Evolutionary conservation across 176 grass and related monocot species (phyloP), one percentile per base, ranked within the genome.

Genomic region (Phyllostachys edulis): DNA sequence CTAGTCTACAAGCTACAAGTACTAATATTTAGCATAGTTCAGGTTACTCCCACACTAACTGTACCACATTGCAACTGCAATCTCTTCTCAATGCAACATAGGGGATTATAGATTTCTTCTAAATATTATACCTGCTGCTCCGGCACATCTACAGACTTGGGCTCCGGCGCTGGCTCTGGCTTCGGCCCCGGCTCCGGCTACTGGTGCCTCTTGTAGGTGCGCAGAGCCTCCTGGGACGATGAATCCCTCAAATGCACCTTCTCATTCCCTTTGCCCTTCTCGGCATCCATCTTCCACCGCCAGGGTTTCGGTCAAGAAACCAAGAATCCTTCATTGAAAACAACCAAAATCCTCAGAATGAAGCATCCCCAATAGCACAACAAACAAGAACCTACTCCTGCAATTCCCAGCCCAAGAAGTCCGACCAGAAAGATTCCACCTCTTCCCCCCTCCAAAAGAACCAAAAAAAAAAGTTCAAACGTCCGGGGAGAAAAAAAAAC

Each of bases 201-300:
- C 57, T 73, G 79, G 29, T 79, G 84, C 71, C 90, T 86, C 87
- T 92, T 92, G 87, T 92, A 92, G 57, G 87, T 91, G 61, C 68
- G 74, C 21, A 86, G 51, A 63, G 46, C 27, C 24, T 87, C 80
- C 69, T 79, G 79, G 21, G 73, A 86, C 14, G 69, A 68, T 15
- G 87, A 87, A 75, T 81, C 76, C 70, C 87, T 67, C 63, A 87
- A 89, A 83, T 92, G 87, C 84, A 89, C 69, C 79, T 83, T 63
- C 42, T 38, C 80, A 80, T 84, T 80, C 37, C 69, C 79, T 78
- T 84, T 69, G 44, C 45, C 72, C 77, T 39, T 77, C 63, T 50
- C 80, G 63, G 29, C 63, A 49, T 81, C 85, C 87, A 89, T 89
- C 81, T 66, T 76, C 84, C 56, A 41, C 76, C 26, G 60, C 85